Evolutionary conservation across 345 rosid species (phyloP), one percentile per base, ranked within the genome.

Genomic region (Eucalyptus viminalis): DNA sequence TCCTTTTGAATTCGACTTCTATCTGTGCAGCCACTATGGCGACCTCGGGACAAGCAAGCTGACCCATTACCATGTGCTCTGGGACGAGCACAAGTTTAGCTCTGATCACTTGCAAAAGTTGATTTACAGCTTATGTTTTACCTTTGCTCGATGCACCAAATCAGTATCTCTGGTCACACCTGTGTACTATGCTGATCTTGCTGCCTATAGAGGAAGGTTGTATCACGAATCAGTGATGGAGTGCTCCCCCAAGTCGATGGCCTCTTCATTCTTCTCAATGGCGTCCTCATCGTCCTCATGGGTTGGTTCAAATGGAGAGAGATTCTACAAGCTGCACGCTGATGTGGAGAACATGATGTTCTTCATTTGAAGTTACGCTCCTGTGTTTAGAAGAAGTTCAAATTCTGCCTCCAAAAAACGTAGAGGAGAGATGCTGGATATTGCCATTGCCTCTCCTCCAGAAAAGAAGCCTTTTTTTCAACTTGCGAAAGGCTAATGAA

Each of bases 41-140:
- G 92, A 96, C 88, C 89, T 96, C 1, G 99, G 99, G 24, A 96
- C 99, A 21, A 96, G 99, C 95, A 97, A 96, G 92, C 97, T 98
- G 3, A 96, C 97, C 1, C 98, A 96, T 86, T 97, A 97, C 87
- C 93, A 95, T 31, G 94, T 93, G 24, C 92, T 97, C 10, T 96
- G 96, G 98, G 98, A 97, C 72, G 98, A 96, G 86, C 92, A 96
- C 24, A 90, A 90, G 6, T 95, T 97, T 86, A 88, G 93, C 14
- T 97, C 99, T 2, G 97, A 97, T 80, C 89, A 92, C 45, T 87
- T 96, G 90, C 95, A 97, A 90, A 91, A 93, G 91, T 94, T 97
- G 49, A 97, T 94, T 44, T 97, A 96, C 80, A 88, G 95, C 90
- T 90, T 97, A 94, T 96, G 98, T 81, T 97, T 95, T 91, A 97